A percentile compares a stretch with the other conserved stretches of the same genome.
Evolutionary conservation across 345 rosid genomes (phyloP).

Genomic region (Abelmoschus esculentus): DNA sequence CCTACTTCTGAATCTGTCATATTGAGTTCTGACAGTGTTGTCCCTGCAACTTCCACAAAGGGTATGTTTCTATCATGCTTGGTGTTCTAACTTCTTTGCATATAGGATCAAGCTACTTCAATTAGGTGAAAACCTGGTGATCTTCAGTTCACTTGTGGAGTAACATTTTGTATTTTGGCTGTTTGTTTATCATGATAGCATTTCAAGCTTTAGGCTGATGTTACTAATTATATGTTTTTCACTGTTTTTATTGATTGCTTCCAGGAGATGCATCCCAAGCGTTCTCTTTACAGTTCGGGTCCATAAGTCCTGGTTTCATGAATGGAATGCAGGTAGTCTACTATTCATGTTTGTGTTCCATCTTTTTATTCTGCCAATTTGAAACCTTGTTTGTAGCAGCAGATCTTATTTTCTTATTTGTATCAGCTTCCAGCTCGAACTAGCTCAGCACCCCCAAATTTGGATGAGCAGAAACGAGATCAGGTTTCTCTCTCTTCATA

Average conservation of each 20-base stretch:
- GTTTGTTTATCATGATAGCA: not conserved
- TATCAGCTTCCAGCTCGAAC: not conserved
- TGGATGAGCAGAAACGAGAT: slow-evolving; percentile 19
- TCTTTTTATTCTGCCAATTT: not conserved
- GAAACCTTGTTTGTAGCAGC: not conserved
- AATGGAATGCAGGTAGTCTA: slow-evolving; percentile 66
- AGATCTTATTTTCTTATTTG: not conserved
- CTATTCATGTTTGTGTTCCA: not conserved
- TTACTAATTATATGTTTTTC: not conserved
- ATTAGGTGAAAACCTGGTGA: not conserved
- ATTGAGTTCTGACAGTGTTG: slow-evolving; percentile 36
- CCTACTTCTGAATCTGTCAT: slow-evolving; percentile 67
- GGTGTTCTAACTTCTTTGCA: not conserved
- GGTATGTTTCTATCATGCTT: slow-evolving; percentile 25
- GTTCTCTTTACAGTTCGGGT: slow-evolving; percentile 78
- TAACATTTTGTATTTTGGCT: too few species aligned
- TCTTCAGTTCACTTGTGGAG: not conserved
- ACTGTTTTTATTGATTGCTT: slow-evolving; percentile 19
- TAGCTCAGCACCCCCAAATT: not conserved
- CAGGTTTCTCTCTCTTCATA: not conserved
- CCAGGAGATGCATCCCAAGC: slow-evolving; percentile 60
- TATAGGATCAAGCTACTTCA: not conserved
- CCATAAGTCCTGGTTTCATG: slow-evolving; percentile 67
- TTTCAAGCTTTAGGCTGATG: not conserved
- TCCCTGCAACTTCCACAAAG: slow-evolving; percentile 35